phyloP scores from a whole-genome alignment of 208 protist species.

The Crithidia expoeki region DNA sequence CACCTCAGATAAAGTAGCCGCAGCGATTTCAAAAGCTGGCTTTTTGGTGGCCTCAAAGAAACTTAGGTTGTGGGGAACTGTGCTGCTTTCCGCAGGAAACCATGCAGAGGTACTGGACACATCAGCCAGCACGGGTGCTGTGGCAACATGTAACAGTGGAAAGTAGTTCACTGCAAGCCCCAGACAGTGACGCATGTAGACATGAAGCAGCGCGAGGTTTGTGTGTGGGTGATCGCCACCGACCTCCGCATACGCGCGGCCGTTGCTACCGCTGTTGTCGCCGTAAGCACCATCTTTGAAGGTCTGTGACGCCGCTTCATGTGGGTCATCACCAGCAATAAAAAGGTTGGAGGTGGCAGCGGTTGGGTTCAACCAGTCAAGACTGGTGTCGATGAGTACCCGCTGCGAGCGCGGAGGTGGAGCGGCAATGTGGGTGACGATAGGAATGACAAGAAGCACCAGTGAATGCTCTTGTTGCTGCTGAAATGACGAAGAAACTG shows the following conservation, averaged over 20 bases:
- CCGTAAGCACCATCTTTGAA: too few relatives aligned
- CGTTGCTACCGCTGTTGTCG: not conserved
- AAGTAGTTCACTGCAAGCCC: slow-evolving; percentile 54
- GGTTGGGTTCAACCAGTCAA: slow-evolving; percentile 94
- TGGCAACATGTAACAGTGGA: slow-evolving; percentile 28
- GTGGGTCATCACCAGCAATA: slow-evolving; percentile 93
- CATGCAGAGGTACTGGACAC: not conserved
- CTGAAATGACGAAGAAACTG: not conserved
- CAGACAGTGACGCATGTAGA: slow-evolving; percentile 51
- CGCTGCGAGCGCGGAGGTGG: slow-evolving; percentile 80
- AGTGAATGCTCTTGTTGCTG: not conserved
- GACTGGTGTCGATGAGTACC: slow-evolving; percentile 95
- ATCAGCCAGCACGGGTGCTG: not conserved
- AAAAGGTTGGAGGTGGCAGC: slow-evolving; percentile 43
- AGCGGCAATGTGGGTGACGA: slow-evolving; percentile 42
- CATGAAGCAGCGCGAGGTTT: slow-evolving; percentile 91
- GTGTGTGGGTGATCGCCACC: slow-evolving; percentile 96
- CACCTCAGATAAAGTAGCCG: slow-evolving; percentile 20
- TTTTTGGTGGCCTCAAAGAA: too few relatives aligned
- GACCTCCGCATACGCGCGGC: slow-evolving; percentile 79
- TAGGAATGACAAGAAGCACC: slow-evolving; percentile 25
- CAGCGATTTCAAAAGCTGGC: too few relatives aligned
- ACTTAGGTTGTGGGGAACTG: too few relatives aligned
- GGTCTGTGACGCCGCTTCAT: slow-evolving; percentile 8
- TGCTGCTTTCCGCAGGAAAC: too few relatives aligned